Evolutionary conservation across 805 yeast species (phyloP), one percentile per base, ranked within the genome.

Genomic region (Candida ipomoeae): DNA sequence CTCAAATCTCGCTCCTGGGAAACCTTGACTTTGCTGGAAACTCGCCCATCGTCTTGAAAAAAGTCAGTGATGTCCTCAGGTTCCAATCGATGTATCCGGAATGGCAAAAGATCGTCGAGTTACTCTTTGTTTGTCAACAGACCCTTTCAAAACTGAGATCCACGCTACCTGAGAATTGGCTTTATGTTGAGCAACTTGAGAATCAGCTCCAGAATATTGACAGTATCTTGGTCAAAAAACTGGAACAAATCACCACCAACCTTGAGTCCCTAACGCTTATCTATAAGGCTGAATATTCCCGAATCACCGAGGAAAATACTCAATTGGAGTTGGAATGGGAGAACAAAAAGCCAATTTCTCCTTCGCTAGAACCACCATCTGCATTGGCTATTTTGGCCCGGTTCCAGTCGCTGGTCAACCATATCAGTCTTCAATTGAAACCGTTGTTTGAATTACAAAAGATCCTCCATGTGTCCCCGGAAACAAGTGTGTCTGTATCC

Each of bases 121-220:
- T 31, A 6, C 49, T 56, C 36, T 43, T 51, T 44, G 34, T 44
- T 5, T 52, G 61, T 5, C 85, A 82, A 49, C 57, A 59, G 3
- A 51, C 71, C 2, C 58, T 83, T 7, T 52, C 69, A 1, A 71
- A 74, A 29, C 67, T 73, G n/a, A 66, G 84, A 40, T 77, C 66
- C 52, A 70, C 69, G 20, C 75, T 81, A 45, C 79, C 84, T 0
- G 34, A 65, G 0, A 75, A 76, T 29, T 85, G 90, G 85, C 53
- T 83, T 0, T 80, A 70, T 60, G 70, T 69, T 43, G 94, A 86
- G 38, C 95, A 88, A 56, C 50, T 88, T 0, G 81, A 79, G 13
- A 71, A 69, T 46, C 82, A 79, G 48, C 61, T 73, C 48, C 58
- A 67, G 0, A 69, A 81, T 1, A 59, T 83, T 32, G 47, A 55